phyloP scores from a whole-genome alignment of 2,329 filamentous ascomycete genomes.

The Cercospora berteroae region DNA sequence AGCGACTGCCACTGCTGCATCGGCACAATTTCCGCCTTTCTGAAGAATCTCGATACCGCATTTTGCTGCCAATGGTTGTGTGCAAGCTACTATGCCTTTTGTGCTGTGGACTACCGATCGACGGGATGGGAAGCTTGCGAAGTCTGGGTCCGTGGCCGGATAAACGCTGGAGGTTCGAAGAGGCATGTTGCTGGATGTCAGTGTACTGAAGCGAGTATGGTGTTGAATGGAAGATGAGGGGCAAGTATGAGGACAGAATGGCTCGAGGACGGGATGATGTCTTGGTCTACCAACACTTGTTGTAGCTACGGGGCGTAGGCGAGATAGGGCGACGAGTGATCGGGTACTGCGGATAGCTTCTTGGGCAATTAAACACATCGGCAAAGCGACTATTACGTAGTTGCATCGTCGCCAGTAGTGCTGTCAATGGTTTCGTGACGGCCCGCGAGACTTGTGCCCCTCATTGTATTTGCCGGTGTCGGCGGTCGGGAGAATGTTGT shows the following conservation, averaged over 20 bases:
- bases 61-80: slow-evolving; percentile 83
- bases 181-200: slow-evolving; percentile 41
- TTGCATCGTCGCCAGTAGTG: background rate
- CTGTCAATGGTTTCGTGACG: background rate
- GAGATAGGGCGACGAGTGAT: slow-evolving; percentile 12
- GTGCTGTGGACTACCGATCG: slow-evolving; percentile 92
- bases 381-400: slow-evolving; percentile 4
- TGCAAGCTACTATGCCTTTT: slow-evolving; percentile 84
- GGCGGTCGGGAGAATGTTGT: background rate
- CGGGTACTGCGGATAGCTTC: slow-evolving; percentile 9
- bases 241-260: background rate
- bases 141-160: slow-evolving; percentile 48
- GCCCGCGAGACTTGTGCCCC: background rate
- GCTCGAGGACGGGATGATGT: background rate
- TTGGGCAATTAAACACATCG: background rate
- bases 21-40: slow-evolving; percentile 88
- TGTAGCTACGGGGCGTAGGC: slow-evolving; percentile 6
- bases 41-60: slow-evolving; percentile 83
- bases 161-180: slow-evolving; percentile 53
- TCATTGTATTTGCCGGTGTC: slow-evolving; percentile 5
- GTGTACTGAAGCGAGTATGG: background rate
- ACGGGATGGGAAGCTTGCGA: slow-evolving; percentile 70
- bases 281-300: background rate
- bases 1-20: slow-evolving; percentile 93
- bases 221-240: background rate